Percentiles rank a stretch among this genome's conserved stretches.
Evolutionary conservation across 176 grass and related monocot species (phyloP).

Genomic region (Puccinellia tenuiflora): DNA sequence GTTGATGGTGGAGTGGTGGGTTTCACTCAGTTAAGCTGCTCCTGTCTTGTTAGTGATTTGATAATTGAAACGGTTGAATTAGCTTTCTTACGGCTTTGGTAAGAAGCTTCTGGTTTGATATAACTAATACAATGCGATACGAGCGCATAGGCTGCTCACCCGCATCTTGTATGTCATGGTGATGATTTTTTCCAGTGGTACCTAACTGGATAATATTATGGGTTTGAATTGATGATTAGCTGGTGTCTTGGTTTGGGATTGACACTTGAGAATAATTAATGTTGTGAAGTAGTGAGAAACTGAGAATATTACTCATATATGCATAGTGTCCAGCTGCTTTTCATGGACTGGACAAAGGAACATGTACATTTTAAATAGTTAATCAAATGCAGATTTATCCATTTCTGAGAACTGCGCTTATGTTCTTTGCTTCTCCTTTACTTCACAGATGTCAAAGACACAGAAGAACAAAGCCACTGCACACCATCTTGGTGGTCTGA

Average conservation of each 20-base stretch:
- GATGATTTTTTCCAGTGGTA: not conserved
- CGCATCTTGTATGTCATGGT: not conserved
- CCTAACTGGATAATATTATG: not conserved
- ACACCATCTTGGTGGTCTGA: constrained; percentile 93
- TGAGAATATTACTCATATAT: not conserved
- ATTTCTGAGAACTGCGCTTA: not conserved
- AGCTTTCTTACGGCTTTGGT: not conserved
- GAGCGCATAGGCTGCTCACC: not conserved
- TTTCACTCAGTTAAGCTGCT: not conserved
- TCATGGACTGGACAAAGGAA: not conserved
- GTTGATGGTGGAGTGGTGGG: not conserved
- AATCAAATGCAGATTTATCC: not conserved
- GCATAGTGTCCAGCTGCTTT: not conserved
- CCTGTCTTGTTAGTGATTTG: not conserved
- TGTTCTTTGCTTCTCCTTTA: not conserved
- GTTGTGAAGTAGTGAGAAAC: not conserved
- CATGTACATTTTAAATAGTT: not conserved
- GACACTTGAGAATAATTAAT: not conserved
- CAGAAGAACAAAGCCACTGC: constrained; percentile 99
- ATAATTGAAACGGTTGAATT: not conserved
- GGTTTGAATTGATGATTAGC: not conserved
- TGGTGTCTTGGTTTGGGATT: not conserved
- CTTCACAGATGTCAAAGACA: constrained; percentile 78
- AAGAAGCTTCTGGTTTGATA: not conserved
- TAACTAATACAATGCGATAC: not conserved